Evolutionary conservation across 768 basidiomycete genomes (phyloP), one percentile per base, ranked within the genome.

Genomic region (Naganishia kalamii): DNA sequence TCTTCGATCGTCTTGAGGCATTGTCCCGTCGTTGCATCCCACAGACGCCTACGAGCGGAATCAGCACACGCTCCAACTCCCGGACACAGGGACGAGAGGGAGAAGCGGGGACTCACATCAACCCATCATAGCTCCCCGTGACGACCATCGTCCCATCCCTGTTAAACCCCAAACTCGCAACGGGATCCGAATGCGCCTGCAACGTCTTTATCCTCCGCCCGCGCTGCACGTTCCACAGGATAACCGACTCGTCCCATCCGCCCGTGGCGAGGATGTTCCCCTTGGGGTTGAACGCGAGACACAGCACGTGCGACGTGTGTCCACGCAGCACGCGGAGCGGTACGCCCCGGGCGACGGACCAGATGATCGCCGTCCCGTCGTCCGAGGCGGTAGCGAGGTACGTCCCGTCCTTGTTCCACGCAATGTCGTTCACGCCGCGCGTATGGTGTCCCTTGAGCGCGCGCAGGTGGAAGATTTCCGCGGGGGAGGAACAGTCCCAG

Each of bases 21-120:
- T 79, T 99, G 96, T 1, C 94, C 96, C 3, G 93, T 94, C 62
- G 92, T 87, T 0, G 90, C 87, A 74, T 99, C 94, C 96, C 96
- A 99, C 65, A 98, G 85, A 64, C 96, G 93, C 74, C 94, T 99
- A 73, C 6, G 8, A 15, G 11, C n/a, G 11, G 17, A 29, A 8
- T 7, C 25, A 8, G 32, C 8, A 32, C 19, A 23, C 8, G 23
- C 32, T 37, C 23, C 50, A 52, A 29, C 40, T 62, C 27, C 21
- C 11, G 15, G 40, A 13, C 47, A 40, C 37, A 23, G 32, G 10
- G 19, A 5, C 27, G 21, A 15, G 8, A 41, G 37, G 17, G n/a
- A 21, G 21, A 19, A 40, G 35, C 35, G n/a, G 1, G 46, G 8
- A 79, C 87, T 78, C 69, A 97, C 96, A 98, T 94, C 46, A 98